These are phyloP conservation scores for Metroxylon sagu DNA, from an alignment of 176 grass and related monocot genomes.

Conservation along the genomic window DNA sequence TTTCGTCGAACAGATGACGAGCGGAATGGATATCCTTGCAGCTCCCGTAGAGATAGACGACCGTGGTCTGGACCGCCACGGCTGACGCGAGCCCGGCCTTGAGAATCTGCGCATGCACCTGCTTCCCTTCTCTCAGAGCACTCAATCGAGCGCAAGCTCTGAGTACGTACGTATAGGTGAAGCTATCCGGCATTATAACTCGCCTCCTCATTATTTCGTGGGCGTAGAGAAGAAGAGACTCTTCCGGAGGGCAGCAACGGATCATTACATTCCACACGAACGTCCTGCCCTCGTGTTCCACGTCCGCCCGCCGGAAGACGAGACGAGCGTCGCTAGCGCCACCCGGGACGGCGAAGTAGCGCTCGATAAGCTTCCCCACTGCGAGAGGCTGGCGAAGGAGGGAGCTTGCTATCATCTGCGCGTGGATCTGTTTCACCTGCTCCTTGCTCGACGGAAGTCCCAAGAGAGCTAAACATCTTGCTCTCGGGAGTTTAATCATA, in stretches of 20 bases:
- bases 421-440: neutral
- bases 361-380: too few species aligned
- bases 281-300: too few species aligned
- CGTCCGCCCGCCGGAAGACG: too few species aligned
- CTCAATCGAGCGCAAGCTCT: conserved; percentile 3
- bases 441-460: neutral
- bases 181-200: neutral
- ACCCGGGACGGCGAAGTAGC: too few species aligned
- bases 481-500: neutral
- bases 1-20: conserved; percentile 7
- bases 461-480: neutral
- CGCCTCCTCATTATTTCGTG: too few species aligned
- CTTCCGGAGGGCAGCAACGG: too few species aligned
- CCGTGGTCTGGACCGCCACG: neutral
- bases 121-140: conserved; percentile 11
- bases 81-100: conserved; percentile 1
- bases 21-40: neutral
- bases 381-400: neutral
- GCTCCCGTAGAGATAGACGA: conserved; percentile 4
- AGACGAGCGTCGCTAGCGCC: too few species aligned
- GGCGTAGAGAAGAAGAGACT: too few species aligned
- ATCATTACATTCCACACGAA: too few species aligned
- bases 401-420: neutral
- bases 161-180: neutral
- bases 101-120: neutral